Conservation (phyloP, 371 early-diverging fungal species). For the Apophysomyces variabilis region DNA sequence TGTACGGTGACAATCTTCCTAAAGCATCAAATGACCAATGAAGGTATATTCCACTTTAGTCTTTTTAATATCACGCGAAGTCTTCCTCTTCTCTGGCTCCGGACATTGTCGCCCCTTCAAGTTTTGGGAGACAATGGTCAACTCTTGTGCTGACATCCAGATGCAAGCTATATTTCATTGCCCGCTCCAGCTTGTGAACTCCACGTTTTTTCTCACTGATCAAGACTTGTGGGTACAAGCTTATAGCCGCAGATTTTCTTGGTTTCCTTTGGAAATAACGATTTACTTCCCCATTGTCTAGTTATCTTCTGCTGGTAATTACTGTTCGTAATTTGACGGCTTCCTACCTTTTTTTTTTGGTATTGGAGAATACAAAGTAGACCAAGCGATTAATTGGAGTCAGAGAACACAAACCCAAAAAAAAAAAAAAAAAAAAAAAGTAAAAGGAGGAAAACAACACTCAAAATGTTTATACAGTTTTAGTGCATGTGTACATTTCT, state of each 20-base stretch:
- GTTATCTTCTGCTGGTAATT: no score
- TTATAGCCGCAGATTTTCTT: no score
- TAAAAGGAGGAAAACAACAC: no score
- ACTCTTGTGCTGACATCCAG: neutral
- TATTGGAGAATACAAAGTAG: no score
- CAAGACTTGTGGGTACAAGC: neutral
- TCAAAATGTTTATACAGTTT: neutral
- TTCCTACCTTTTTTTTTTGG: no score
- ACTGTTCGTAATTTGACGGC: no score
- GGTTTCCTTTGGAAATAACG: no score
- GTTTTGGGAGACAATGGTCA: neutral
- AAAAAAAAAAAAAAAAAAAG: no score
- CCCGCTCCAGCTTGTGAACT: neutral
- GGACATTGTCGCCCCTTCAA: conserved; percentile 5
- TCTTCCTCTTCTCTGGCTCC: neutral
- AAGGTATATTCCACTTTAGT: conserved; percentile 1
- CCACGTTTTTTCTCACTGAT: neutral
- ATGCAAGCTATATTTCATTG: neutral
- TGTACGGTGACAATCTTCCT: conserved; percentile 1
- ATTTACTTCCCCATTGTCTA: no score
- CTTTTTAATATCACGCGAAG: neutral
- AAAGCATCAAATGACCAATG: conserved; percentile 1
- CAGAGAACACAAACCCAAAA: no score
- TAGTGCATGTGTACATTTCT: neutral
- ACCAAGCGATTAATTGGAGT: no score